These are phyloP conservation scores for Cucurbita argyrosperma DNA, from an alignment of 306 rosid species.

Conservation along the genomic window DNA sequence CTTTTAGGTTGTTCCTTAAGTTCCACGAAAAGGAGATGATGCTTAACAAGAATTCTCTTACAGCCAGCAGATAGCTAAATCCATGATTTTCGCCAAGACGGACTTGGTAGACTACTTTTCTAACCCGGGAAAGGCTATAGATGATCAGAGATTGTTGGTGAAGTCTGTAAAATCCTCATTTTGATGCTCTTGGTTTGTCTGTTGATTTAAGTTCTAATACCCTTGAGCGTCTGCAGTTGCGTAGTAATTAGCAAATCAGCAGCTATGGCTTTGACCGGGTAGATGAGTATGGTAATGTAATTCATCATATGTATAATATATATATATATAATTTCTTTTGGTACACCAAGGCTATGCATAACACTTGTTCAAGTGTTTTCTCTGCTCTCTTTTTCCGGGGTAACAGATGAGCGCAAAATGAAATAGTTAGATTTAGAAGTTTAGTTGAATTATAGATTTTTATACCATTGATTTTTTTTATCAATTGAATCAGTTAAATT, in stretches of 20 bases:
- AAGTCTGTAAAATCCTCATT: neutral
- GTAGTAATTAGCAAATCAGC: neutral
- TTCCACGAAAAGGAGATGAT: conserved; percentile 13
- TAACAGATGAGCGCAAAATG: neutral
- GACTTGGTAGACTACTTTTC: neutral
- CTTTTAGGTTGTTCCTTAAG: conserved; percentile 31
- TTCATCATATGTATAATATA: neutral
- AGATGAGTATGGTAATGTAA: neutral
- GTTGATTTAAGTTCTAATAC: neutral
- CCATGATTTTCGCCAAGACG: neutral
- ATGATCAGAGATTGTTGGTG: neutral
- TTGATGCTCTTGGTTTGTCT: neutral
- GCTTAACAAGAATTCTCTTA: conserved; percentile 10
- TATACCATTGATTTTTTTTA: too few species aligned
- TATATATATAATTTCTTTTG: neutral
- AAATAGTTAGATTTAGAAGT: neutral
- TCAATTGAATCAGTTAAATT: too few species aligned
- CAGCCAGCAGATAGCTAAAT: conserved; percentile 13
- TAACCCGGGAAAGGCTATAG: neutral
- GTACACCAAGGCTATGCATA: neutral
- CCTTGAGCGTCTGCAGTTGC: neutral
- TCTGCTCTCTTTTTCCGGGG: neutral
- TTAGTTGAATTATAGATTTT: too few species aligned
- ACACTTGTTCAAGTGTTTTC: neutral
- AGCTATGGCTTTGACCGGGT: neutral